Base-by-base conservation (phyloP, 164 flowering plant species). In the Dillenia turbinata region DNA sequence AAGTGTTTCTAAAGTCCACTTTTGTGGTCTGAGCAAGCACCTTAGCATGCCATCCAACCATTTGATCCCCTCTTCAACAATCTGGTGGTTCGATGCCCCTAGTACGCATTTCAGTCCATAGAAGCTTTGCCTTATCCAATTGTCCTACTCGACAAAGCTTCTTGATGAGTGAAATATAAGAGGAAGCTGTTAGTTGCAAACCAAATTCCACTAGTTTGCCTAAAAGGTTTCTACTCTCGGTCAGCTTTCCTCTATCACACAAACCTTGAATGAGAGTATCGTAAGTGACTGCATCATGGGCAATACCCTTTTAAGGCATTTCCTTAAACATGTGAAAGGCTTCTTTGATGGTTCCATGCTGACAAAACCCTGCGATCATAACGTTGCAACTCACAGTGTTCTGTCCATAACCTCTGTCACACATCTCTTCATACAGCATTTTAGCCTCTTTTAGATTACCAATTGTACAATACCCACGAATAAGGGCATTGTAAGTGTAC, bases 281-380 rank as follows among this genome's bases (percentile, higher is more conserved):
- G 59, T 80, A 89, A 9, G 88, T 80, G 43, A 79, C 60, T 11
- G 65, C 59, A 62, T 84, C 83, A 51, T 70, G 69, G 7, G 49
- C 26, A 46, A 83, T 58, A 53, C 83, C 83, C 57, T 71, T 87
- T 59, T 62, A 57, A 5, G 64, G 40, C 92, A 90, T 85, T 70
- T 78, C 79, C 33, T 76, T 73, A 60, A 84, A 85, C 57, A 82
- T 26, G 10, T 47, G 57, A 64, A 13, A 54, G 46, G 94, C 88
- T 66, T 78, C 79, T 26, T 60, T 61, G 52, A 60, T 61, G 57
- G 52, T 79, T 46, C 89, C 77, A 62, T 75, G 67, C 40, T 45
- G 55, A 65, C 82, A 84, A n/a, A 82, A 54, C 44, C 89, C 85
- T 12, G 62, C 55, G 64, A 90, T 81, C 79, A 86, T 68, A 8